phyloP scores from a whole-genome alignment of 2,329 filamentous ascomycete species.

The Teratosphaeria zuluensis region DNA sequence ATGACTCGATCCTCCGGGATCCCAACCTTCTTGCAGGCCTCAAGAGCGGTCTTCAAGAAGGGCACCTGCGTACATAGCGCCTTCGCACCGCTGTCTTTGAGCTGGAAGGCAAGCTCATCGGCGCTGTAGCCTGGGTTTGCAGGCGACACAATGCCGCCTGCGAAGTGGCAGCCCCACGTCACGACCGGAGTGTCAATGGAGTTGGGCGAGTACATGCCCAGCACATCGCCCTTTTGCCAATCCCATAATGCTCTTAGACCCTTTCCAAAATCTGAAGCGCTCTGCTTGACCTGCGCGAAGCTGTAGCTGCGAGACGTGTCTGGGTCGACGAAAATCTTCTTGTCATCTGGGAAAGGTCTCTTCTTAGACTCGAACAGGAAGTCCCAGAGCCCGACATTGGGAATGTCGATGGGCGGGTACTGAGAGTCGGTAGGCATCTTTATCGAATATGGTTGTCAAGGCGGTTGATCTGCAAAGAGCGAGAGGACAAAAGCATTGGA shows the following conservation, averaged over 20 bases:
- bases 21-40: constrained; percentile 60
- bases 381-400: constrained; percentile 66
- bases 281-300: constrained; percentile 54
- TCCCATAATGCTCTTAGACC: constrained; percentile 65
- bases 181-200: constrained; percentile 67
- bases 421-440: constrained; percentile 64
- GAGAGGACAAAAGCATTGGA: not conserved
- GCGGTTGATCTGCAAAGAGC: not conserved
- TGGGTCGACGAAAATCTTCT: constrained; percentile 69
- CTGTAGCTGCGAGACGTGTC: constrained; percentile 62
- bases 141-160: constrained; percentile 71
- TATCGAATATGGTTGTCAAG: constrained; percentile 7
- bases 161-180: constrained; percentile 72
- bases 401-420: constrained; percentile 58
- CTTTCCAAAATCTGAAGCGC: constrained; percentile 66
- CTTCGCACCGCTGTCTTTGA: constrained; percentile 67
- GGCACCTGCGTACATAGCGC: constrained; percentile 64
- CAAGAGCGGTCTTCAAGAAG: constrained; percentile 51
- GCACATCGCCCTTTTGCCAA: constrained; percentile 75
- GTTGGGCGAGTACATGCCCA: constrained; percentile 77
- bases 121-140: constrained; percentile 82
- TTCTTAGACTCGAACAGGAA: constrained; percentile 65
- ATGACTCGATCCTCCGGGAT: constrained; percentile 64
- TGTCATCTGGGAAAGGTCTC: constrained; percentile 58
- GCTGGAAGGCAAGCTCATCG: constrained; percentile 74